Percentiles rank a stretch among this genome's conserved stretches.
These are phyloP conservation scores for Fusarium lateritium DNA, from an alignment of 2,329 filamentous ascomycete species.

Conservation along the genomic window DNA sequence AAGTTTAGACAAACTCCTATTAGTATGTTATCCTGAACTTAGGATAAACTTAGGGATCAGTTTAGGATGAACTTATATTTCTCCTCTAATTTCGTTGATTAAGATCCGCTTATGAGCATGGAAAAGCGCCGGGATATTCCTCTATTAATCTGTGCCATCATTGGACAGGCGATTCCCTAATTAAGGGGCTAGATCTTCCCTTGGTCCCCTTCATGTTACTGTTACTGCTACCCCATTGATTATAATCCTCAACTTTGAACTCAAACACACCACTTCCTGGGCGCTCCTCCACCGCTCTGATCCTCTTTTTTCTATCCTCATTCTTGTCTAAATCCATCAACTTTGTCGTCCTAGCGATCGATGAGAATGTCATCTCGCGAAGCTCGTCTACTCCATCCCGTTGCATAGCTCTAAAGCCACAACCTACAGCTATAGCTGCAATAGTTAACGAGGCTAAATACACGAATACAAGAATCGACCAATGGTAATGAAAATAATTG, in stretches of 20 bases:
- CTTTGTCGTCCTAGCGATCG: conserved; percentile 28
- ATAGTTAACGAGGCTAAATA: conserved; percentile 31
- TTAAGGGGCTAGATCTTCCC: not conserved
- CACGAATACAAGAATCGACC: conserved; percentile 22
- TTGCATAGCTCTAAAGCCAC: conserved; percentile 33
- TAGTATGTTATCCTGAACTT: too few relatives aligned
- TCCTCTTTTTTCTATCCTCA: not conserved
- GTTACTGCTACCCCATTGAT: not conserved
- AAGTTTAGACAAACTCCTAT: too few relatives aligned
- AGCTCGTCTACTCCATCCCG: conserved; percentile 33
- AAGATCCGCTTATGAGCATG: too few relatives aligned
- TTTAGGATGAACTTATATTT: too few relatives aligned
- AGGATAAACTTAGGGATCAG: too few relatives aligned
- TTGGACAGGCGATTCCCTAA: too few relatives aligned
- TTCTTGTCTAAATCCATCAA: conserved; percentile 1
- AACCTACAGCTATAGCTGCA: conserved; percentile 21
- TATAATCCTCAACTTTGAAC: conserved; percentile 12
- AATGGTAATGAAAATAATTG: conserved; percentile 36
- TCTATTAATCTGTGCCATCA: too few relatives aligned
- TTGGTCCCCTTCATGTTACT: too few relatives aligned
- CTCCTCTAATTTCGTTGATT: too few relatives aligned
- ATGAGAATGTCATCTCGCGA: conserved; percentile 39
- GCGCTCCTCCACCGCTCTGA: conserved; percentile 3
- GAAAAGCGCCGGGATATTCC: too few relatives aligned
- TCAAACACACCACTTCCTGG: conserved; percentile 13